Percentiles rank a stretch among this genome's conserved stretches.
Evolutionary conservation across 768 basidiomycete genomes (phyloP).

Genomic region (Termitomyces sp.): DNA sequence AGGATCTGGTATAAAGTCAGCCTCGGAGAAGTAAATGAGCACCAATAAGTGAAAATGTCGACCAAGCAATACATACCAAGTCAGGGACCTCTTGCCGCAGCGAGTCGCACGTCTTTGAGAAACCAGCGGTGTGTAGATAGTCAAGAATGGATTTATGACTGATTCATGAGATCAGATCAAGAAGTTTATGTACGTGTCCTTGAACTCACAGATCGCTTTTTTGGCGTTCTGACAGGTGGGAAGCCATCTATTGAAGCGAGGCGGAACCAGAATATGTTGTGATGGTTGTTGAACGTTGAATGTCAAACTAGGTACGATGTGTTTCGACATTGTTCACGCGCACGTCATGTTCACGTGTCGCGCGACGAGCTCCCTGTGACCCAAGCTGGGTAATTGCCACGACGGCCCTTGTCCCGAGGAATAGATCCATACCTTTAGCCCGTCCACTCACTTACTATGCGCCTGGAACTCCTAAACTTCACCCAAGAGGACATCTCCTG

Average conservation of each 20-base stretch:
- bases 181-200: not conserved
- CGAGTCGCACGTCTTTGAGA: constrained; percentile 25
- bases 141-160: constrained; percentile 32
- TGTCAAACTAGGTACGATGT: not conserved
- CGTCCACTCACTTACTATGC: constrained; percentile 1
- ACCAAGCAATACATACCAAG: constrained; percentile 8
- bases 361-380: not conserved
- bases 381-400: not conserved
- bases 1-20: constrained; percentile 23
- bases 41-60: not conserved
- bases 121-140: constrained; percentile 26
- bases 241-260: constrained; percentile 1
- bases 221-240: constrained; percentile 10
- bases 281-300: not conserved
- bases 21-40: constrained; percentile 7
- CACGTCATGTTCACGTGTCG: constrained; percentile 5
- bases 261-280: not conserved
- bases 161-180: not conserved
- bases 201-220: constrained; percentile 7
- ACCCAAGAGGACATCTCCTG: constrained; percentile 7
- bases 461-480: constrained; percentile 8
- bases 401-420: not conserved
- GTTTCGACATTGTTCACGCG: not conserved
- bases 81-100: constrained; percentile 22
- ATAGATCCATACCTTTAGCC: too few species aligned